phyloP scores from a whole-genome alignment of 176 grass and related monocot genomes.

The Triticum timopheevii region DNA sequence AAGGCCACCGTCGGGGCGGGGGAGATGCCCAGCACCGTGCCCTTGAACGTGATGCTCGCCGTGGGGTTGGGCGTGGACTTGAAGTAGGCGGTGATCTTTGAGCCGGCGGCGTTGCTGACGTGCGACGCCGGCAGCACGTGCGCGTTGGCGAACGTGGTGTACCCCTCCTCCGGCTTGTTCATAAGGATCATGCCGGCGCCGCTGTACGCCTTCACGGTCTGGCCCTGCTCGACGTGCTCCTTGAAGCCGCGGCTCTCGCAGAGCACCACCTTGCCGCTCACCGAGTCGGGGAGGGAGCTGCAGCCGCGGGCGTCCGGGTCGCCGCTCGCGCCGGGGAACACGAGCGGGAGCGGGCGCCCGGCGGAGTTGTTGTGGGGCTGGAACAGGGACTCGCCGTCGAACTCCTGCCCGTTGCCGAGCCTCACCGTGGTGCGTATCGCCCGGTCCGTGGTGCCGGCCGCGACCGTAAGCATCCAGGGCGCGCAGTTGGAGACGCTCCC shows the following conservation, averaged over 20 bases:
- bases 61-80: conserved; percentile 43
- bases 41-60: conserved; percentile 50
- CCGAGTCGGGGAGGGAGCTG: conserved; percentile 44
- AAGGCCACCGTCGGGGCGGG: conserved; percentile 60
- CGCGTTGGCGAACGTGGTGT: conserved; percentile 61
- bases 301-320: conserved; percentile 32
- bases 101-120: conserved; percentile 45
- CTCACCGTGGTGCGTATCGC: conserved; percentile 47
- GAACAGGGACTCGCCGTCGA: conserved; percentile 68
- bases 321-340: conserved; percentile 43
- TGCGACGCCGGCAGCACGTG: conserved; percentile 56
- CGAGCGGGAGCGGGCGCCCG: conserved; percentile 36
- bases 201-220: conserved; percentile 40
- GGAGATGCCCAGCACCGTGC: conserved; percentile 46
- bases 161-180: conserved; percentile 48
- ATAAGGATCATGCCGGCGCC: conserved; percentile 66
- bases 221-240: conserved; percentile 45
- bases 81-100: conserved; percentile 43
- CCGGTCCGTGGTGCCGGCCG: conserved; percentile 60
- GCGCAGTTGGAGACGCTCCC: conserved; percentile 49
- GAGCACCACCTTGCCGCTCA: conserved; percentile 60
- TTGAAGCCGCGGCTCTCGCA: conserved; percentile 43
- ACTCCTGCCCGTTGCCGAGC: conserved; percentile 52
- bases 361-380: conserved; percentile 45
- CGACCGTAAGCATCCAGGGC: conserved; percentile 68